phyloP scores from a whole-genome alignment of 1,284 basidiomycete species.

The Microbotryum intermedium region DNA sequence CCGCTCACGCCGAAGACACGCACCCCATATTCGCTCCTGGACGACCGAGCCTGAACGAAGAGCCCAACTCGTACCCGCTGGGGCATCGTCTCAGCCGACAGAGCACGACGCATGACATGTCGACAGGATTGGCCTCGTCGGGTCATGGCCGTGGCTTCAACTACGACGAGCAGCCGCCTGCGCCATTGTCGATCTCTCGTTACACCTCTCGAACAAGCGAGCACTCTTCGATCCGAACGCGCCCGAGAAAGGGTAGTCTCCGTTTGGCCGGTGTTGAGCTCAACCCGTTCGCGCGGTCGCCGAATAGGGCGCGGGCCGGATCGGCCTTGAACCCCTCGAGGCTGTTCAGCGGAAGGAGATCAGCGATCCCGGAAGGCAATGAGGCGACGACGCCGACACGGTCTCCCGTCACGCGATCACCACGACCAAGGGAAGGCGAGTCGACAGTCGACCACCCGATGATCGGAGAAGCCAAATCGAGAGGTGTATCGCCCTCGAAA shows the following conservation, averaged over 20 bases:
- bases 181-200: constrained; percentile 9
- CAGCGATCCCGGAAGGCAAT: no score
- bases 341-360: no score
- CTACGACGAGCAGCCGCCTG: constrained; percentile 34
- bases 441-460: no score
- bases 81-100: constrained; percentile 10
- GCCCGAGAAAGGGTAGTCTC: not conserved
- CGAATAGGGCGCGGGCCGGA: not conserved
- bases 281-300: constrained; percentile 1
- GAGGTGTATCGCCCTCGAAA: no score
- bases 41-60: not conserved
- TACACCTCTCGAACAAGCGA: constrained; percentile 19
- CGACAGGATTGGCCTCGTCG: constrained; percentile 34
- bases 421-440: no score
- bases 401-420: no score
- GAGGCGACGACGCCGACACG: no score
- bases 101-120: constrained; percentile 41
- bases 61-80: constrained; percentile 30
- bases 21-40: constrained; percentile 9
- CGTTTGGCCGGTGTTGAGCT: constrained; percentile 3
- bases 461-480: no score
- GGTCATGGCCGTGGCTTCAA: constrained; percentile 37
- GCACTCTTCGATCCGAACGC: not conserved
- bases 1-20: constrained; percentile 1
- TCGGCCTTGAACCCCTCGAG: no score